A percentile compares a stretch with the other conserved stretches of the same genome.
Conservation (phyloP, 2,329 filamentous ascomycete genomes). For the Annulohypoxylon truncatum region DNA sequence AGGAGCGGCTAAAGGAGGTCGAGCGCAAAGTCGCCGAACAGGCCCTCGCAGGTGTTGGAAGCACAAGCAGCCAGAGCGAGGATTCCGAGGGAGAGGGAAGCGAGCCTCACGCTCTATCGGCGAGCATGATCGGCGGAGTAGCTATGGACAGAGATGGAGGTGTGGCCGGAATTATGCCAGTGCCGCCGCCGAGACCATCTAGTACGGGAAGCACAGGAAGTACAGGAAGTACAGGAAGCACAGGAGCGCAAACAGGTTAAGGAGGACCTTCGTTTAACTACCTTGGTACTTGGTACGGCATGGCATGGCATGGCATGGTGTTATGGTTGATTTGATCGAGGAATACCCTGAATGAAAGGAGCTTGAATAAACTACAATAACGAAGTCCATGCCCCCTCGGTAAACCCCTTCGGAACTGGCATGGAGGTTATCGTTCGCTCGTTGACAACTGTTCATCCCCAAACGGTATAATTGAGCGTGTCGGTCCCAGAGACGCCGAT, state of each 20-base stretch:
- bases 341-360: constrained; percentile 24
- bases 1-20: constrained; percentile 64
- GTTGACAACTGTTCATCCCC: neutral
- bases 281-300: neutral
- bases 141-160: constrained; percentile 56
- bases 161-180: constrained; percentile 45
- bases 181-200: constrained; percentile 55
- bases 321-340: constrained; percentile 29
- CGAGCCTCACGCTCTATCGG: constrained; percentile 41
- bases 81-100: constrained; percentile 50
- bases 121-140: constrained; percentile 54
- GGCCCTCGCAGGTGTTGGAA: constrained; percentile 51
- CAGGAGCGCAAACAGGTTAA: constrained; percentile 49
- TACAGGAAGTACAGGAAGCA: constrained; percentile 53
- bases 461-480: neutral
- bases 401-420: too few species aligned
- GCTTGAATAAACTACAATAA: neutral
- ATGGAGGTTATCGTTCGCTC: neutral
- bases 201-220: constrained; percentile 50
- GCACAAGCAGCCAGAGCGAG: constrained; percentile 50
- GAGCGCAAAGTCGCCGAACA: constrained; percentile 59
- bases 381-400: neutral
- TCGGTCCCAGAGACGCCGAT: neutral
- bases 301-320: constrained; percentile 19
- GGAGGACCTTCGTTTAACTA: neutral